Base-by-base conservation (phyloP, 2,329 filamentous ascomycete species). In the Colletotrichum sp. region DNA sequence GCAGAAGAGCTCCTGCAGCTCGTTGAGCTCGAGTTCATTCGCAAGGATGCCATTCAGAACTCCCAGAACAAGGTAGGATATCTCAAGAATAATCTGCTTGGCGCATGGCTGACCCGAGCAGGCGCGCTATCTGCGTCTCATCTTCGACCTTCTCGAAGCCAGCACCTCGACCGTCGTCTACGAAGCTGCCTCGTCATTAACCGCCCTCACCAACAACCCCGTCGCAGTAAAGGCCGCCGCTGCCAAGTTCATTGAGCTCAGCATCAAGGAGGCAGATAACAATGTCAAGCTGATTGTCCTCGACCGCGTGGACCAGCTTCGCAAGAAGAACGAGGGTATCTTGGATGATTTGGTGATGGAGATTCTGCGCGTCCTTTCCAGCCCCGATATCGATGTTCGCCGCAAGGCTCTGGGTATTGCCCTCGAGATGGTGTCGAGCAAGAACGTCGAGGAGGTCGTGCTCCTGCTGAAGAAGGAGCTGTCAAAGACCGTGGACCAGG, bases 241-340 rank as follows among this genome's bases (percentile, higher is more conserved):
- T 16, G 92, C 92, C 80, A 99, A 99, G 83, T 97, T 99, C 84
- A 98, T 99, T 78, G 97, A 99, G 85, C 90, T 99, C 10, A 96
- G 95, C 83, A 98, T 99, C 84, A 98, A 98, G 87, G 97, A 99
- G 86, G 94, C 97, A 1, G 97, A 99, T 85, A 99, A 99, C 89
- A 99, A 99, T 83, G 97, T 99, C 78, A 99, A 99, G 88, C 93
- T 99, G 62, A 99, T 99, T 80, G 97, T 99, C 24, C 90, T 99
- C 59, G 97, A 99, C 82, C 94, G 96, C 62, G 97, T 99, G 49
- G 94, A 98, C 81, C 93, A 96, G 81, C 86, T 98, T 78, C 92
- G 96, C 80, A 93, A 94, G 83, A 95, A 95, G 85, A 98, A 98
- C 80, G 95, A 97, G 82, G 96, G 96, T 69, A 93, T 99, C 24